phyloP scores from a whole-genome alignment of 257 asterid species.

The Solanum rostratum region DNA sequence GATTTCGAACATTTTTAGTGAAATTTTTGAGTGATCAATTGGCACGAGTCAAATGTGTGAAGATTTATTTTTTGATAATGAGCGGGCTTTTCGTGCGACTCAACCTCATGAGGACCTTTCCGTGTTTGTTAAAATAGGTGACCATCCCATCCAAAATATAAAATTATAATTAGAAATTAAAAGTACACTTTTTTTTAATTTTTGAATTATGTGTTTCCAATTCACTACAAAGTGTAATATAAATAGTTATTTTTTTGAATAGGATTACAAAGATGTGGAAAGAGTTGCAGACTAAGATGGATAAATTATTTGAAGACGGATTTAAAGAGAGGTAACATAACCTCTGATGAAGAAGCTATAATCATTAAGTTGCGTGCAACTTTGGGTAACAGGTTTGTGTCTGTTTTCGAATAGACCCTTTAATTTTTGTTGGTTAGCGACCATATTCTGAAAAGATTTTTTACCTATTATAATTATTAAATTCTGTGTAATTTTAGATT shows the following conservation, averaged over 20 bases:
- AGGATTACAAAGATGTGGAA: conserved; percentile 79
- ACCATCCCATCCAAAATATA: background rate
- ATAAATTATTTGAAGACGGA: conserved; percentile 74
- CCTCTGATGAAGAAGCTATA: conserved; percentile 49
- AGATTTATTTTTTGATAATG: too few relatives aligned
- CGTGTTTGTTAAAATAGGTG: background rate
- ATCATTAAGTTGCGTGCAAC: conserved; percentile 62
- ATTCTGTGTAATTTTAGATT: conserved; percentile 60
- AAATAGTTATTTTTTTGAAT: background rate
- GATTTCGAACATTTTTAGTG: background rate
- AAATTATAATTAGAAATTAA: background rate
- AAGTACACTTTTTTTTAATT: background rate
- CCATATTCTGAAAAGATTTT: too few relatives aligned
- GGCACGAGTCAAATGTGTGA: background rate
- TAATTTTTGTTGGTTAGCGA: too few relatives aligned
- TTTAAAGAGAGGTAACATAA: conserved; percentile 71
- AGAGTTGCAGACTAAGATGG: conserved; percentile 90
- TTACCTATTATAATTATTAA: conserved; percentile 24
- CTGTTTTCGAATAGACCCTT: too few relatives aligned
- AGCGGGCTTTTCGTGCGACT: too few relatives aligned
- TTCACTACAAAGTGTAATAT: background rate
- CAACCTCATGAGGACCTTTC: too few relatives aligned
- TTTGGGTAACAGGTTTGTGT: conserved; percentile 65
- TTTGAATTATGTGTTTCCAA: background rate
- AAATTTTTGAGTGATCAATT: background rate